Percentiles rank a stretch among this genome's conserved stretches.
These are phyloP conservation scores for Melanomma pulvis-pyrius DNA, from an alignment of 495 filamentous ascomycete genomes.

Conservation along the genomic window DNA sequence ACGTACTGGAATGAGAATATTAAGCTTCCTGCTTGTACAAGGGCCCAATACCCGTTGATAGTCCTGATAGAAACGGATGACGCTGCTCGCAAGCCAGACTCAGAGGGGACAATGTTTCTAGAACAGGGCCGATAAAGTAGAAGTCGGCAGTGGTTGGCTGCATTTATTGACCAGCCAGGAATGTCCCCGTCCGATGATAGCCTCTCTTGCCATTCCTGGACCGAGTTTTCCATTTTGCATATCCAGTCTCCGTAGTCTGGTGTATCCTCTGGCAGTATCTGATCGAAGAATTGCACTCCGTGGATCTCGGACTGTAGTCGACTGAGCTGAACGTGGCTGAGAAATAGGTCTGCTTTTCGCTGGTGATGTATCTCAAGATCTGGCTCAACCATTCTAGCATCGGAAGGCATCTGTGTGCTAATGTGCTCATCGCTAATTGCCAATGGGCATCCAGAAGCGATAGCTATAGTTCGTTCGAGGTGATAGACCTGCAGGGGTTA, in stretches of 20 bases:
- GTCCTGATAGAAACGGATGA: not conserved
- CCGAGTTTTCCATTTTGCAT: not conserved
- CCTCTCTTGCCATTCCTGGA: not conserved
- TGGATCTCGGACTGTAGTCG: not conserved
- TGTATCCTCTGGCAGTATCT: not conserved
- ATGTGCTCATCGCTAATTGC: not conserved
- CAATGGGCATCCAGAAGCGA: not conserved
- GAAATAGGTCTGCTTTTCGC: not conserved
- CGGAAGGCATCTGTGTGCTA: not conserved
- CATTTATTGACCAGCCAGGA: not conserved
- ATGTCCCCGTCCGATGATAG: not conserved
- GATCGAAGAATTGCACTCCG: not conserved
- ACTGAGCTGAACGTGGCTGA: not conserved
- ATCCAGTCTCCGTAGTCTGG: not conserved
- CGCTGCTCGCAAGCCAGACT: not conserved
- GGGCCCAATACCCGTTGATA: not conserved
- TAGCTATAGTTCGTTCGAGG: not conserved
- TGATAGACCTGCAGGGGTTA: not conserved
- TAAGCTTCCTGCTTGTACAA: not conserved
- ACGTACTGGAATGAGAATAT: not conserved
- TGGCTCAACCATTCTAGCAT: not conserved
- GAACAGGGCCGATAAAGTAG: not conserved
- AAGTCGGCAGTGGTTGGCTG: not conserved
- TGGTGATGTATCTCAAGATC: not conserved
- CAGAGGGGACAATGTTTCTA: not conserved